Evolutionary conservation across 202 grass and related monocot species (phyloP).

Genomic region (Alloteropsis angusta): DNA sequence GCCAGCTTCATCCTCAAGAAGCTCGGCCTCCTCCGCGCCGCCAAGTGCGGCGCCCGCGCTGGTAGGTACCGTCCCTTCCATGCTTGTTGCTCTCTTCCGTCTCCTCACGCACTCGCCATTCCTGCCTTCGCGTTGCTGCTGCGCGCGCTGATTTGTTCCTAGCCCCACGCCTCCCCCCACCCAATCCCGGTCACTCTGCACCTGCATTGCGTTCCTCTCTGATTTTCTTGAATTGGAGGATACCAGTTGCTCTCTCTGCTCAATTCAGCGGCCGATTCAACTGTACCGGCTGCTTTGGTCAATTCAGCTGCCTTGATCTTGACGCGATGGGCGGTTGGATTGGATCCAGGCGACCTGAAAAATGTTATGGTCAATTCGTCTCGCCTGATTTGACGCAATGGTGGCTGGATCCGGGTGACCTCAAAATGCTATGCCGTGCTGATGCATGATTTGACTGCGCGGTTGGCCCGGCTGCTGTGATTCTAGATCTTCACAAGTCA

Average conservation of each 20-base stretch:
- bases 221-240: no score
- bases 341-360: neutral
- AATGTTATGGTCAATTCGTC: neutral
- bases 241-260: neutral
- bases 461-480: neutral
- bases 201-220: no score
- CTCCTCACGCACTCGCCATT: no score
- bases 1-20: constrained; percentile 97
- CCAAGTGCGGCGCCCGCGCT: constrained; percentile 53
- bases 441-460: neutral
- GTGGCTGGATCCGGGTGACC: neutral
- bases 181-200: no score
- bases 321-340: neutral
- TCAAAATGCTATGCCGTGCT: neutral
- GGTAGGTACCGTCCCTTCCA: constrained; percentile 36
- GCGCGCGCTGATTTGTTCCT: no score
- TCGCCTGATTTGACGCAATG: neutral
- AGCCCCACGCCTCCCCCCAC: no score
- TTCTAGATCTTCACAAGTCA: constrained; percentile 16
- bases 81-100: neutral
- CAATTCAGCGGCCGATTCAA: neutral
- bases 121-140: no score
- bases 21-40: constrained; percentile 75
- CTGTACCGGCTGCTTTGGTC: neutral
- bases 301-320: neutral